These are phyloP conservation scores for Cystobasidium onofrii DNA, from an alignment of 768 basidiomycete genomes.

Conservation along the genomic window DNA sequence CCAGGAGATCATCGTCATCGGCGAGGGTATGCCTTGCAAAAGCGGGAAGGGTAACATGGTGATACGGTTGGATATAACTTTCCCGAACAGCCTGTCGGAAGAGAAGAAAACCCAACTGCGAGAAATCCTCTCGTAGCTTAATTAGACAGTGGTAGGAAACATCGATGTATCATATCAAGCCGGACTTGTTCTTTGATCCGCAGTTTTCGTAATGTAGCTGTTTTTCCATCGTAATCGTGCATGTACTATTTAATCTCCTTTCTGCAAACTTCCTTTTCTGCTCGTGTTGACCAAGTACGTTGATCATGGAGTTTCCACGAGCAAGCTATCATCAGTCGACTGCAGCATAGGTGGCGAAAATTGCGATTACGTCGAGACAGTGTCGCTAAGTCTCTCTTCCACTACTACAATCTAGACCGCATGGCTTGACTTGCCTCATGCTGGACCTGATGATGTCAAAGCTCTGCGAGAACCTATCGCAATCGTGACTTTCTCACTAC, in stretches of 20 bases:
- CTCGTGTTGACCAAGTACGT: background rate
- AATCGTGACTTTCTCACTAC: no score
- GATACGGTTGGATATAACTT: conserved; percentile 4
- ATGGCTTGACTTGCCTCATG: no score
- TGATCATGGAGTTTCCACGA: no score
- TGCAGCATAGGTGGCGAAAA: no score
- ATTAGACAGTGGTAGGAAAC: background rate
- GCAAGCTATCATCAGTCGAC: no score
- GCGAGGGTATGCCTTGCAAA: conserved; percentile 88
- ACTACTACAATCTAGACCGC: no score
- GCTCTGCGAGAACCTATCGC: no score
- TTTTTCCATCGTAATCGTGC: background rate
- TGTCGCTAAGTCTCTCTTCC: no score
- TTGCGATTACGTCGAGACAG: no score
- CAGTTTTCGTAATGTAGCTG: background rate
- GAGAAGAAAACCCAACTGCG: conserved; percentile 71
- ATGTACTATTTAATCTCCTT: no score
- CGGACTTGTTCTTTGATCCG: no score
- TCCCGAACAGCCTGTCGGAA: conserved; percentile 51
- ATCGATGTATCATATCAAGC: background rate
- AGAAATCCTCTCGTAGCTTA: conserved; percentile 51
- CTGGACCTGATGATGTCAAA: no score
- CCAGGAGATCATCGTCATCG: conserved; percentile 59
- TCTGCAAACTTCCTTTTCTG: background rate
- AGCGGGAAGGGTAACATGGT: conserved; percentile 15